phyloP scores from a whole-genome alignment of 1,284 basidiomycete genomes.

The Rhizoctonia solani region DNA sequence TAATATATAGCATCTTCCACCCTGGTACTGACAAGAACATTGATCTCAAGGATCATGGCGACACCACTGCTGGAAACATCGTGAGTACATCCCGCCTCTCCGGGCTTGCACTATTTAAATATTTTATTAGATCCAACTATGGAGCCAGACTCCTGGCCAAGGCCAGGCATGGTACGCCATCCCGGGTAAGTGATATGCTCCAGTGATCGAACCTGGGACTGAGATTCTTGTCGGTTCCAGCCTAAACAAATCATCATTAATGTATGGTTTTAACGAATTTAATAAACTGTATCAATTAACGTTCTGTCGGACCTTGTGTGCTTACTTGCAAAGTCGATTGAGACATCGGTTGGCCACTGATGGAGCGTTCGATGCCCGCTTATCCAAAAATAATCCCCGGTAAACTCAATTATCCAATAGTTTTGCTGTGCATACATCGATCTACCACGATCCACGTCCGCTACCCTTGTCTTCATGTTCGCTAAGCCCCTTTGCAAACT shows the following conservation, averaged over 20 bases:
- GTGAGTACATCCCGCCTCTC: neutral
- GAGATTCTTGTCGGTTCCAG: neutral
- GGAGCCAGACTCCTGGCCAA: slow-evolving; percentile 13
- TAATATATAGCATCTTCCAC: neutral
- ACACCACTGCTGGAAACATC: slow-evolving; percentile 26
- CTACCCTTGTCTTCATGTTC: too few species aligned
- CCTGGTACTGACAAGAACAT: slow-evolving; percentile 23
- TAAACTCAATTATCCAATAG: too few species aligned
- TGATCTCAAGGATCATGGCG: slow-evolving; percentile 30
- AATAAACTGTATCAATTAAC: slow-evolving; percentile 14
- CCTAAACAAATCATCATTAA: neutral
- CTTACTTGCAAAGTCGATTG: neutral
- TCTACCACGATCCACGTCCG: too few species aligned
- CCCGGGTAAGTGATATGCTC: neutral
- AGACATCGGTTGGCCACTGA: neutral
- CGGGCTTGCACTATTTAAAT: neutral
- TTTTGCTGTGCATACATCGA: too few species aligned
- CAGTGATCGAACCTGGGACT: neutral
- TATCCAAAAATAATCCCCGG: too few species aligned
- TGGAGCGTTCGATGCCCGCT: neutral
- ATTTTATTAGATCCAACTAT: slow-evolving; percentile 9
- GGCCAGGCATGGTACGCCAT: slow-evolving; percentile 27
- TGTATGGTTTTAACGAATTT: neutral
- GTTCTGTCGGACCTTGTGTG: neutral
- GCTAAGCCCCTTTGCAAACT: too few species aligned